Conservation (phyloP, 208 protist species). For the Leptomonas pyrrhocoris region DNA sequence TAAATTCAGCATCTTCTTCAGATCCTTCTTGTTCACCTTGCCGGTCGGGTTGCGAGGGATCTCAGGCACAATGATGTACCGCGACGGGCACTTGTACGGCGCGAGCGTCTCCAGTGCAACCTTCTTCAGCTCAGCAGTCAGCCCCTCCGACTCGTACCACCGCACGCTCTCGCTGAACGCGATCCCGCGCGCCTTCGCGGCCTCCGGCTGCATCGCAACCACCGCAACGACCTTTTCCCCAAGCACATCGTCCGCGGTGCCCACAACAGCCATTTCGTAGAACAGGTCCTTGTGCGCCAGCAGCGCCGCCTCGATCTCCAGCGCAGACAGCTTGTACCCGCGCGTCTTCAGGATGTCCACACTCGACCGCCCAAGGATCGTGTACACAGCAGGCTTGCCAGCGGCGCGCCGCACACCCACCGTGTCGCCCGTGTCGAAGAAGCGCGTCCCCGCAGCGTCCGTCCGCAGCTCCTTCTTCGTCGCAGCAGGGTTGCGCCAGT, state of each 20-base stretch:
- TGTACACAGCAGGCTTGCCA: slow-evolving; percentile 48
- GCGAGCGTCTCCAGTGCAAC: slow-evolving; percentile 68
- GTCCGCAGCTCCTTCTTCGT: slow-evolving; percentile 80
- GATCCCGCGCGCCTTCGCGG: slow-evolving; percentile 38
- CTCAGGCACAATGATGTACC: slow-evolving; percentile 67
- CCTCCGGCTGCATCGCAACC: slow-evolving; percentile 58
- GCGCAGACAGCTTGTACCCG: slow-evolving; percentile 94
- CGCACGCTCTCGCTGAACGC: slow-evolving; percentile 8
- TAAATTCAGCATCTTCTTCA: slow-evolving; percentile 65
- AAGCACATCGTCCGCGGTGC: too few relatives aligned
- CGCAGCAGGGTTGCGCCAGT: slow-evolving; percentile 88
- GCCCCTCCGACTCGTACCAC: slow-evolving; percentile 32
- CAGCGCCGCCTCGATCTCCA: slow-evolving; percentile 92
- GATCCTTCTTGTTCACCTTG: slow-evolving; percentile 94
- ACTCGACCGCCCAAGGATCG: slow-evolving; percentile 89
- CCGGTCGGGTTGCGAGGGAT: slow-evolving; percentile 94
- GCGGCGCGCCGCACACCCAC: slow-evolving; percentile 54
- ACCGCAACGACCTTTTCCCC: slow-evolving; percentile 85
- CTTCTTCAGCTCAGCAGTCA: slow-evolving; percentile 55
- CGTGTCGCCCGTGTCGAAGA: slow-evolving; percentile 88
- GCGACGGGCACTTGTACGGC: slow-evolving; percentile 84
- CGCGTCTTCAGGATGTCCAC: slow-evolving; percentile 94
- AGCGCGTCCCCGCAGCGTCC: slow-evolving; percentile 51
- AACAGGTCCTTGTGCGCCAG: slow-evolving; percentile 73
- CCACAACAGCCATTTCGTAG: slow-evolving; percentile 86